Evolutionary conservation across 2,329 filamentous ascomycete species (phyloP).

Genomic region (Juglanconis juglandina): DNA sequence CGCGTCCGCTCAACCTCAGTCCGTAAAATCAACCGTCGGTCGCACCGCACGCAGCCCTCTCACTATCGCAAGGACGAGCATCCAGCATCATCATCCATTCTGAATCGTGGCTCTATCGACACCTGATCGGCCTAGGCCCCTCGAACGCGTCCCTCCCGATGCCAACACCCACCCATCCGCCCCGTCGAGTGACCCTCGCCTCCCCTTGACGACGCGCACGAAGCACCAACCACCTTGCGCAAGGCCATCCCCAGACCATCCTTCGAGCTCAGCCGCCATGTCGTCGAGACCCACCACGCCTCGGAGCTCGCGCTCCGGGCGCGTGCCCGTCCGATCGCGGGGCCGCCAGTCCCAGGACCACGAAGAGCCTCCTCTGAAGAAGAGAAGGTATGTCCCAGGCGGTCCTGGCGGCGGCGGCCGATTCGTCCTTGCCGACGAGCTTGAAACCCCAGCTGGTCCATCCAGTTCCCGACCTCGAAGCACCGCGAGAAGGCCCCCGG

Average conservation of each 20-base stretch:
- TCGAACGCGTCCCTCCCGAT: constrained; percentile 14
- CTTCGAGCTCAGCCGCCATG: constrained; percentile 3
- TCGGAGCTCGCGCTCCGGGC: constrained; percentile 17
- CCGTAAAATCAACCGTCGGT: constrained; percentile 16
- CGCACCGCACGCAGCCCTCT: constrained; percentile 13
- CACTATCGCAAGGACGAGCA: background rate
- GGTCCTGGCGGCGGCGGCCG: constrained; percentile 82
- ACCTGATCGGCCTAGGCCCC: background rate
- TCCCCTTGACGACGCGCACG: constrained; percentile 18
- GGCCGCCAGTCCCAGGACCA: constrained; percentile 30
- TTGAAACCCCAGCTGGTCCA: constrained; percentile 47
- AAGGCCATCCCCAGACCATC: background rate
- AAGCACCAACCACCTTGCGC: background rate
- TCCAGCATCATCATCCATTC: constrained; percentile 3
- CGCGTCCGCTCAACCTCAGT: constrained; percentile 16
- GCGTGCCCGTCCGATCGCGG: constrained; percentile 40
- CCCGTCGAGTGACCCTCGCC: constrained; percentile 12
- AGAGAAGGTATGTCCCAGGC: constrained; percentile 77
- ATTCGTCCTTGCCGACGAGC: constrained; percentile 69
- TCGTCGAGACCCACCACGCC: constrained; percentile 16
- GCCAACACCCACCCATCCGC: constrained; percentile 8
- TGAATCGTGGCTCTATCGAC: background rate
- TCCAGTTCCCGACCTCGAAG: constrained; percentile 44
- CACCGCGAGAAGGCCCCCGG: constrained; percentile 47
- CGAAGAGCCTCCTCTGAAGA: constrained; percentile 63